Percentiles rank a stretch among this genome's conserved stretches.
Conservation (phyloP, 352 stramenopile genomes). For the Pythium aquatile region DNA sequence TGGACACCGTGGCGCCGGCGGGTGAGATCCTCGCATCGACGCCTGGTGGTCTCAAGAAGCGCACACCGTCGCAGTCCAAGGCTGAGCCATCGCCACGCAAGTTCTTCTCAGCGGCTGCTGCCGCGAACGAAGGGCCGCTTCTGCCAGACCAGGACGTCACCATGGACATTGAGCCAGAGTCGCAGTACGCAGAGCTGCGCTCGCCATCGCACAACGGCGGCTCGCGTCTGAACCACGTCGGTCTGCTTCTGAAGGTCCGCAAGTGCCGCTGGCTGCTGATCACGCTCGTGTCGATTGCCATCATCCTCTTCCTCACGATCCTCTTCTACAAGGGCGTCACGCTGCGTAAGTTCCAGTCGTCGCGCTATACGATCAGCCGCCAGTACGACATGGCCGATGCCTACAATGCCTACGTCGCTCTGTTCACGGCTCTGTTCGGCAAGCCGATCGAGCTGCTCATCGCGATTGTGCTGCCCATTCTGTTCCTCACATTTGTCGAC, state of each 20-base stretch:
- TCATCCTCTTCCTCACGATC: slow-evolving; percentile 22
- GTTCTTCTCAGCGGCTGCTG: slow-evolving; percentile 8
- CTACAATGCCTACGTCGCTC: slow-evolving; percentile 29
- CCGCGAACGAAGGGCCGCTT: not conserved
- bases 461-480: slow-evolving; percentile 17
- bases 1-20: slow-evolving; percentile 13
- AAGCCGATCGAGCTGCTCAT: slow-evolving; percentile 26
- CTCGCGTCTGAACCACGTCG: slow-evolving; percentile 10
- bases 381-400: slow-evolving; percentile 25
- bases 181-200: slow-evolving; percentile 15
- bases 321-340: slow-evolving; percentile 23
- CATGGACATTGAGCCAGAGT: slow-evolving; percentile 4
- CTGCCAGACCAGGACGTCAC: slow-evolving; percentile 1
- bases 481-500: slow-evolving; percentile 15
- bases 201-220: slow-evolving; percentile 13
- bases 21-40: not conserved
- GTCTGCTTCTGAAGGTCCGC: slow-evolving; percentile 16
- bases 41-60: slow-evolving; percentile 11
- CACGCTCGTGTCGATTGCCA: slow-evolving; percentile 10
- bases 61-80: slow-evolving; percentile 16
- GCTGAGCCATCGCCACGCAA: slow-evolving; percentile 13
- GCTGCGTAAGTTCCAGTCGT: slow-evolving; percentile 16
- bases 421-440: slow-evolving; percentile 20
- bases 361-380: slow-evolving; percentile 8
- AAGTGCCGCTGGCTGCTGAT: slow-evolving; percentile 17